These are phyloP conservation scores for Aspergillus baeticus DNA, from an alignment of 495 filamentous ascomycete genomes.

Conservation along the genomic window DNA sequence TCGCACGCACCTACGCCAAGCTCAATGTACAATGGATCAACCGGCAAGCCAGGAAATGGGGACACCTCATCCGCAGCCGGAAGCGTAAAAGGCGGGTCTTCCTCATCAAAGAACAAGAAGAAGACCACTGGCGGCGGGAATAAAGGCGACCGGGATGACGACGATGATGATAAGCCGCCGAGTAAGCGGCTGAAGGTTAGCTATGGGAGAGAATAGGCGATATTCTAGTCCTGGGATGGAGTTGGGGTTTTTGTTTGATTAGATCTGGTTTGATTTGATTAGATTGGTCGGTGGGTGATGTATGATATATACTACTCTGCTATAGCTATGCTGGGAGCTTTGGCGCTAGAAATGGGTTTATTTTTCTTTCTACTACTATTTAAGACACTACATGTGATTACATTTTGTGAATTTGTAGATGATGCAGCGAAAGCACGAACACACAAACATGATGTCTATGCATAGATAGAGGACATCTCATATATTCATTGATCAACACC, in stretches of 20 bases:
- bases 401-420: too few species aligned
- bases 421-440: background rate
- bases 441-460: background rate
- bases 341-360: conserved; percentile 8
- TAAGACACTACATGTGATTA: too few species aligned
- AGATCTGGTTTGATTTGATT: background rate
- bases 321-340: background rate
- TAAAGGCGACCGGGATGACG: conserved; percentile 34
- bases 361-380: background rate
- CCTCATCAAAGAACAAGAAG: conserved; percentile 50
- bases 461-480: background rate
- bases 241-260: conserved; percentile 14
- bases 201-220: conserved; percentile 44
- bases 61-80: conserved; percentile 25
- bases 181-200: conserved; percentile 53
- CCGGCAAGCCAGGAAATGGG: conserved; percentile 30
- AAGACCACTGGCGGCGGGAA: conserved; percentile 9
- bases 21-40: conserved; percentile 37
- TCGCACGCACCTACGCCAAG: conserved; percentile 51
- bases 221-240: background rate
- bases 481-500: background rate
- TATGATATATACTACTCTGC: background rate
- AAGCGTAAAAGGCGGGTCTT: conserved; percentile 25
- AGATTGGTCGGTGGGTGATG: too few species aligned
- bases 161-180: conserved; percentile 44